phyloP scores from a whole-genome alignment of 495 filamentous ascomycete species.

The Friedmanniomyces simplex region DNA sequence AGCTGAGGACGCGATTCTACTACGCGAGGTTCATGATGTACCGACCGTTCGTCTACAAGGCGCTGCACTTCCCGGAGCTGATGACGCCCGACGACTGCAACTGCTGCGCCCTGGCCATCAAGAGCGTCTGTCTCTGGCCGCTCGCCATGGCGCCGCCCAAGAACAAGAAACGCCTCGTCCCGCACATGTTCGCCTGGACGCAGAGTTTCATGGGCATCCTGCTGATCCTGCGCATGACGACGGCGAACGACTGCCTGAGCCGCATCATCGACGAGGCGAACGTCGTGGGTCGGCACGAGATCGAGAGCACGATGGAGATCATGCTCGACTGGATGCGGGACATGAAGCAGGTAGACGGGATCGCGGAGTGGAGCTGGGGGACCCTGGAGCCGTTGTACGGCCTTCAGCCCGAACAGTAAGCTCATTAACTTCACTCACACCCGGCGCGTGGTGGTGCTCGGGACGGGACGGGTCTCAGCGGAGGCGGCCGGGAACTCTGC shows the following conservation, averaged over 20 bases:
- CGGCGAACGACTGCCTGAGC: slow-evolving; percentile 37
- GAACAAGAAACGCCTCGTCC: slow-evolving; percentile 45
- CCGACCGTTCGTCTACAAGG: slow-evolving; percentile 52
- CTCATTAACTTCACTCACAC: neutral
- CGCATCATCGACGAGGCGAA: slow-evolving; percentile 38
- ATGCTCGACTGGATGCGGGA: slow-evolving; percentile 48
- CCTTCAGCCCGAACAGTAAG: neutral
- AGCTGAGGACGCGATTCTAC: slow-evolving; percentile 49
- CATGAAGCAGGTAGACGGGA: slow-evolving; percentile 38
- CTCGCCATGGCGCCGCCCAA: slow-evolving; percentile 46
- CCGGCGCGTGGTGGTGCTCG: neutral
- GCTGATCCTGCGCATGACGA: slow-evolving; percentile 43
- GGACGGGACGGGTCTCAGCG: neutral
- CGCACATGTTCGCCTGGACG: slow-evolving; percentile 49
- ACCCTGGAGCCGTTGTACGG: slow-evolving; percentile 31
- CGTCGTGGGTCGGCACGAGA: slow-evolving; percentile 38
- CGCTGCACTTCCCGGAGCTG: slow-evolving; percentile 44
- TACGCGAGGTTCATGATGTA: slow-evolving; percentile 49
- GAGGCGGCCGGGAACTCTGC: neutral
- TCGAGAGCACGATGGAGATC: slow-evolving; percentile 36
- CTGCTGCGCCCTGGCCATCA: slow-evolving; percentile 43
- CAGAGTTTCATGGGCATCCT: slow-evolving; percentile 49
- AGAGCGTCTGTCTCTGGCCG: slow-evolving; percentile 44
- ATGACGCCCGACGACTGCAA: slow-evolving; percentile 43
- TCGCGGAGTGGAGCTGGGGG: slow-evolving; percentile 44